Evolutionary conservation across 1,284 basidiomycete genomes (phyloP).

Genomic region (Ceratobasidium theobromae): DNA sequence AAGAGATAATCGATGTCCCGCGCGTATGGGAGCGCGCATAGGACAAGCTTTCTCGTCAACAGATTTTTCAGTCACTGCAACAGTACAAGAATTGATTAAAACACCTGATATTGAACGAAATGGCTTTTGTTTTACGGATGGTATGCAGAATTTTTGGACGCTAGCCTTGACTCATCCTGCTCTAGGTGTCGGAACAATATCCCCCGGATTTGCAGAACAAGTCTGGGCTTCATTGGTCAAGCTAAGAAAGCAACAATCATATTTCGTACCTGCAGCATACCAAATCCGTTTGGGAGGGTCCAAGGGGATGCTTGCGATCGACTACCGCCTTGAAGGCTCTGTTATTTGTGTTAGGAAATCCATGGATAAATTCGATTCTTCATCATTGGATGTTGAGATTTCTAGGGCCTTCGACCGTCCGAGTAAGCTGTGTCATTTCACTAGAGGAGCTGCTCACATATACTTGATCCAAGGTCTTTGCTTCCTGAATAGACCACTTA

Average conservation of each 20-base stretch:
- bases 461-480: conserved; percentile 20
- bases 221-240: conserved; percentile 54
- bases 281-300: conserved; percentile 42
- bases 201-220: conserved; percentile 53
- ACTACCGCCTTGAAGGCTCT: conserved; percentile 48
- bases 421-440: conserved; percentile 52
- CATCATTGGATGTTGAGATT: conserved; percentile 58
- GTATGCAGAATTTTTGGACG: conserved; percentile 34
- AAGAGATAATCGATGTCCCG: conserved; percentile 55
- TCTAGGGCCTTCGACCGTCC: conserved; percentile 64
- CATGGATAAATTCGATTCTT: conserved; percentile 65
- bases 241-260: conserved; percentile 43
- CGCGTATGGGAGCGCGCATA: conserved; percentile 67
- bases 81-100: conserved; percentile 54
- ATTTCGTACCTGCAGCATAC: conserved; percentile 41
- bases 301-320: conserved; percentile 58
- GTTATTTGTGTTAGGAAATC: conserved; percentile 55
- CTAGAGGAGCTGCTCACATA: neutral
- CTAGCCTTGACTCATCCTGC: conserved; percentile 40
- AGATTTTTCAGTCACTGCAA: conserved; percentile 57
- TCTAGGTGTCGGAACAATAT: conserved; percentile 65
- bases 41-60: conserved; percentile 74
- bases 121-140: conserved; percentile 49
- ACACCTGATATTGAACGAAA: conserved; percentile 50
- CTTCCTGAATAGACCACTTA: conserved; percentile 51